phyloP scores from a whole-genome alignment of 2,329 filamentous ascomycete species.

The Chrysoporthe cubensis region DNA sequence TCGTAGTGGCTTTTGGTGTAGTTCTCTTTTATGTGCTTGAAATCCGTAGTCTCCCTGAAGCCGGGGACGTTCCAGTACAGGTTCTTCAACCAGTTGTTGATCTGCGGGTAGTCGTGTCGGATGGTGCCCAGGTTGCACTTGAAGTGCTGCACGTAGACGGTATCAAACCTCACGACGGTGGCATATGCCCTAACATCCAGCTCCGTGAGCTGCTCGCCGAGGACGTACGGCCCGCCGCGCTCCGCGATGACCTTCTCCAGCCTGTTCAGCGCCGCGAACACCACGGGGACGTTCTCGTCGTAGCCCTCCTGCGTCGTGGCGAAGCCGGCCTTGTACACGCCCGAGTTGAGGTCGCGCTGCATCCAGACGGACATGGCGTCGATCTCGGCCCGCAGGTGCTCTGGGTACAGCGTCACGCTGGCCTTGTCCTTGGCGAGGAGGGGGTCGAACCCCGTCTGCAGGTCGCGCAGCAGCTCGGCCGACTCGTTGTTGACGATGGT shows the following conservation, averaged over 20 bases:
- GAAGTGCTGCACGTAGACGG: constrained; percentile 68
- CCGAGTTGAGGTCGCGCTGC: constrained; percentile 58
- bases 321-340: constrained; percentile 67
- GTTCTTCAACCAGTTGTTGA: constrained; percentile 64
- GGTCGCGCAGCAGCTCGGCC: constrained; percentile 59
- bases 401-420: constrained; percentile 58
- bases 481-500: constrained; percentile 66
- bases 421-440: constrained; percentile 38
- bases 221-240: constrained; percentile 54
- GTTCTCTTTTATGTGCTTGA: constrained; percentile 71
- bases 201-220: constrained; percentile 60
- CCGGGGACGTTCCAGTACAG: constrained; percentile 61
- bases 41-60: constrained; percentile 64
- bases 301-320: constrained; percentile 59
- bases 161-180: constrained; percentile 63
- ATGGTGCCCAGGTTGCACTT: constrained; percentile 67
- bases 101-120: constrained; percentile 61
- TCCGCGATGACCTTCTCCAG: constrained; percentile 51
- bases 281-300: constrained; percentile 54
- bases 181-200: constrained; percentile 61
- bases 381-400: constrained; percentile 50
- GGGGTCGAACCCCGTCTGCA: constrained; percentile 60
- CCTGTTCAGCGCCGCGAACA: constrained; percentile 64
- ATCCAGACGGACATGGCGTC: constrained; percentile 59
- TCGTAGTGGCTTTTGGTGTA: constrained; percentile 60